Evolutionary conservation across 768 basidiomycete species (phyloP).

Genomic region (Pleurotus pulmonarius): DNA sequence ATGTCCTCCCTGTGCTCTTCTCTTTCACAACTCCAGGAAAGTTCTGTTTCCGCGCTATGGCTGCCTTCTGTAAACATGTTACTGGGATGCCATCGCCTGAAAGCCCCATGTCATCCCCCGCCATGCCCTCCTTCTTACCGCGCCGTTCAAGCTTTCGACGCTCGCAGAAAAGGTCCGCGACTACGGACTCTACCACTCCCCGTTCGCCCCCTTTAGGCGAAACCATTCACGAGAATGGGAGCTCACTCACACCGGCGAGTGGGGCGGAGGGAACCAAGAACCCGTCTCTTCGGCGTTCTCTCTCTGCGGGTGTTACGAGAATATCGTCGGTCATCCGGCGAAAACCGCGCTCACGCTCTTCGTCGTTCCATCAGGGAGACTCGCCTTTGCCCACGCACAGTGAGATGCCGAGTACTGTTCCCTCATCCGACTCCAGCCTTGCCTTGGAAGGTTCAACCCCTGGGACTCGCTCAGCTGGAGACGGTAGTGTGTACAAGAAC

Average conservation of each 20-base stretch:
- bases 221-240: too few species aligned
- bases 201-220: too few species aligned
- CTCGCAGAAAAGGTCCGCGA: background rate
- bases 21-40: constrained; percentile 76
- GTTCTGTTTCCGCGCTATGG: constrained; percentile 76
- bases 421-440: background rate
- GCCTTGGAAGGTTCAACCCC: background rate
- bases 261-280: background rate
- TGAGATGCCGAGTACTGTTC: background rate
- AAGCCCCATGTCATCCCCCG: constrained; percentile 8
- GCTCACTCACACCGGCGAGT: too few species aligned
- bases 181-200: background rate
- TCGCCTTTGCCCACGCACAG: background rate
- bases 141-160: constrained; percentile 3
- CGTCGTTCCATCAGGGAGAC: constrained; percentile 9
- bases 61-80: constrained; percentile 63
- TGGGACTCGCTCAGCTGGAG: constrained; percentile 50
- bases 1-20: constrained; percentile 71
- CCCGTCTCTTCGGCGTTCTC: constrained; percentile 11
- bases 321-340: constrained; percentile 12
- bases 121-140: constrained; percentile 11
- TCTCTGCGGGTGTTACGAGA: constrained; percentile 15
- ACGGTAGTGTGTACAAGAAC: constrained; percentile 50
- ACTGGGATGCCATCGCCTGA: constrained; percentile 40
- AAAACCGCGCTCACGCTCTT: background rate